Base-by-base conservation (phyloP, 1,284 basidiomycete species). In the Wallemia hederae region DNA sequence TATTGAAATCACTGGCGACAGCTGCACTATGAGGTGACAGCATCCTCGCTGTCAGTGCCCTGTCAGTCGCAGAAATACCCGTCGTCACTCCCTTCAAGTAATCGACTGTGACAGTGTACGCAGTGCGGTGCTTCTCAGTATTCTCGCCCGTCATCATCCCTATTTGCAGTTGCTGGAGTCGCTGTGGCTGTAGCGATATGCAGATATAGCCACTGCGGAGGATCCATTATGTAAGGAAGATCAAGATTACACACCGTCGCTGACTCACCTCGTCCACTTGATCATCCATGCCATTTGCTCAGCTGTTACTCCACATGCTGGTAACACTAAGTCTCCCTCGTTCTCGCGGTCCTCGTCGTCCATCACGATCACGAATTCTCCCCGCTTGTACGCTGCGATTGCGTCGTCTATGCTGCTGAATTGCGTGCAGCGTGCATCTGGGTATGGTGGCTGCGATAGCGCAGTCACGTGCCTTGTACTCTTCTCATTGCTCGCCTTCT, bases 211-310 rank as follows among this genome's bases (percentile, higher is more conserved):
- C 92, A 68, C 91, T 96, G 62, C 56, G 5, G 5, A n/a, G 1
- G n/a, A n/a, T n/a, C 7, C 31, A 11, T 24, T 59, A 11, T 9
- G 17, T 31, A 17, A 31, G 29, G 17, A 31, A 5, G 22, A 9
- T 49, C 39, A 49, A 17, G 14, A n/a, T 49, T 5, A 49, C 39
- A 49, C 11, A 49, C 14, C n/a, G n/a, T n/a, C n/a, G n/a, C 29
- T 59, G 15, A 71, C 79, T 62, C 63, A 90, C 90, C 87, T 92
- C 0, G 87, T 88, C 72, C 92, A 83, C 69, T 83, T 82, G 70
- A 99, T 90, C 78, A 99, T 86, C 88, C 89, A 99, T 0, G 94
- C 94, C 92, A 99, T 96, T 67, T 92, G 87, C 72, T 94, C 85
- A 0, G 87, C 87, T 24, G 89, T 89, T 65, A 85, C 80, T 62